Base-by-base conservation (phyloP, 352 stramenopile genomes). In the Pythium dissotocum region DNA sequence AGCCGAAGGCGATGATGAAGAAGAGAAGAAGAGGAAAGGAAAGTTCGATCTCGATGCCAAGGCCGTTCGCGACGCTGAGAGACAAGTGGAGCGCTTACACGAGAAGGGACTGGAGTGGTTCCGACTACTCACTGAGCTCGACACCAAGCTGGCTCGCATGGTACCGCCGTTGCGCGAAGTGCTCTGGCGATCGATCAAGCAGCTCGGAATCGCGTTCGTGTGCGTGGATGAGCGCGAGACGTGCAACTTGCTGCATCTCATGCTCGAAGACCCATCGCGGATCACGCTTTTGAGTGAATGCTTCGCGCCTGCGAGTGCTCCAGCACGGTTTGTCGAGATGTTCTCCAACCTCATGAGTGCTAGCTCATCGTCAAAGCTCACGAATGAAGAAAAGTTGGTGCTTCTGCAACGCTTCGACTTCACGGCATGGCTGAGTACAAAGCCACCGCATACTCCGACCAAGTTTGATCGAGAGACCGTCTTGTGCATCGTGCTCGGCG, bases 41-140 rank as follows among this genome's bases (percentile, higher is more conserved):
- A 40, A 14, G 26, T 14, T 53, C 12, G 53, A 49, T n/a, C 14
- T 32, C 13, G 14, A 18, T 36, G 30, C 21, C 38, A 59, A 59
- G 13, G 16, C 24, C 0, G 30, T 76, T 14, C 54, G 66, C 51
- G 33, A 75, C 28, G 44, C 65, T 14, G 73, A 79, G 42, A 73
- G 60, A 6, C 52, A 71, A 67, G 48, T 63, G 10, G 67, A 87
- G 18, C 72, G 77, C 5, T 65, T 94, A 8, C 85, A 95, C 24
- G 82, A 84, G 55, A 88, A 92, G 40, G 88, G 88, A 0, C 69
- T 96, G 7, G 83, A 93, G 53, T 96, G 88, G 88, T 96, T 96
- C 51, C 83, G 80, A 46, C 63, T 86, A 24, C 76, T 96, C 1
- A 91, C 88, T 0, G 76, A 93, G 24, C 69, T 96, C 2, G 88